A percentile compares a stretch with the other conserved stretches of the same genome.
Conservation (phyloP, 345 rosid genomes). For the Durio zibethinus region DNA sequence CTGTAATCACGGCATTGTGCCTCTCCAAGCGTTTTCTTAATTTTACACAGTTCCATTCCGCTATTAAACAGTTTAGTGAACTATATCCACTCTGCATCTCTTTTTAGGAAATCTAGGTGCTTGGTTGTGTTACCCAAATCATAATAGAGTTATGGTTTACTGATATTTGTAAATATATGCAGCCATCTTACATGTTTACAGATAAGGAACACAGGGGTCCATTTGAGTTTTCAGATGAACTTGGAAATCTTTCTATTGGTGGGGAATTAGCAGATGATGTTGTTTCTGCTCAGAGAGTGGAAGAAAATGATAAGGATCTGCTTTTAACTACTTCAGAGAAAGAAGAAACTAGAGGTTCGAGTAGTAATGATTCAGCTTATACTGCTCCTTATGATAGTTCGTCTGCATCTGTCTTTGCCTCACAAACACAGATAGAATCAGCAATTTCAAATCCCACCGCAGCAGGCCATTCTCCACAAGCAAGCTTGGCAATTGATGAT, state of each 20-base stretch:
- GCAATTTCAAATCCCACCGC: constrained; percentile 41
- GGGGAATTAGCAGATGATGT: constrained; percentile 56
- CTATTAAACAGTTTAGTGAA: neutral
- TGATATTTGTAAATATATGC: constrained; percentile 31
- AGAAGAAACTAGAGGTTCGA: constrained; percentile 62
- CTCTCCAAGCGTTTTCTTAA: neutral
- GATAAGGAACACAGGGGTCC: constrained; percentile 93
- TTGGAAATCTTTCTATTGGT: constrained; percentile 60
- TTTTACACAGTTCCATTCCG: neutral
- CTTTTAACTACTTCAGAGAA: constrained; percentile 75
- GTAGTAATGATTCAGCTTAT: constrained; percentile 58
- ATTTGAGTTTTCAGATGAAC: constrained; percentile 83
- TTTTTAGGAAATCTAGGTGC: neutral
- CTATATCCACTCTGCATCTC: neutral
- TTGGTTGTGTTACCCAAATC: neutral
- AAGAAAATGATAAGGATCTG: constrained; percentile 87
- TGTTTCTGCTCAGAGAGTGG: constrained; percentile 62
- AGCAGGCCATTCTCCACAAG: constrained; percentile 33
- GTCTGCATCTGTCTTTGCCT: constrained; percentile 31
- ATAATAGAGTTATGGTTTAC: neutral
- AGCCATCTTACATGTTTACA: constrained; percentile 98
- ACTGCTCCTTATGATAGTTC: constrained; percentile 63
- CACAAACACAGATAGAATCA: constrained; percentile 50
- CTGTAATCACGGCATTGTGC: neutral
- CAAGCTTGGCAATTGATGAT: constrained; percentile 78